A percentile compares a stretch with the other conserved stretches of the same genome.
Evolutionary conservation across 805 yeast genomes (phyloP).

Genomic region (Sugiyamaella floridensis): DNA sequence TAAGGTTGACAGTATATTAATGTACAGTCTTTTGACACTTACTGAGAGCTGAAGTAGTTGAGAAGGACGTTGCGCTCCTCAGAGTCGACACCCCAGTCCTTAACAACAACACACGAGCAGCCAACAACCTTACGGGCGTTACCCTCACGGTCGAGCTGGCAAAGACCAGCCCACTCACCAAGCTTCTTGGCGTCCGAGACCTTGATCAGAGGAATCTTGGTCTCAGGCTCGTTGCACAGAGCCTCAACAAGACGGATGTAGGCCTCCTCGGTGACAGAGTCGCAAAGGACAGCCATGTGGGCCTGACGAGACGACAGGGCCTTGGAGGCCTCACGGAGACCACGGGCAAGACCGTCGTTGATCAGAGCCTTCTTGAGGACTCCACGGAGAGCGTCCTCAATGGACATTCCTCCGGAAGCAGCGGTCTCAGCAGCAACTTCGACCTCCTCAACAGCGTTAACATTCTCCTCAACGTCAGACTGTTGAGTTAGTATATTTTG

Average conservation of each 20-base stretch:
- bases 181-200: conserved; percentile 98
- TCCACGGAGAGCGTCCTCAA: conserved; percentile 97
- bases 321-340: conserved; percentile 99
- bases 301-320: conserved; percentile 97
- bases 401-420: conserved; percentile 81
- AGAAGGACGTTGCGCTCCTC: conserved; percentile 93
- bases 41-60: conserved; percentile 91
- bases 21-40: conserved; percentile 26
- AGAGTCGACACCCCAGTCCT: conserved; percentile 99
- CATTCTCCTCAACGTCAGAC: conserved; percentile 89
- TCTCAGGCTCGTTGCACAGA: conserved; percentile 95
- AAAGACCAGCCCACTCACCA: conserved; percentile 99
- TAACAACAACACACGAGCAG: conserved; percentile 98
- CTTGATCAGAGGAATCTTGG: conserved; percentile 96
- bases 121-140: conserved; percentile 99
- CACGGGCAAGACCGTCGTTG: conserved; percentile 99
- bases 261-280: conserved; percentile 96
- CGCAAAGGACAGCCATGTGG: conserved; percentile 94
- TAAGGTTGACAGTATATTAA: too few relatives aligned
- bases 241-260: conserved; percentile 98
- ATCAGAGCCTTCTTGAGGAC: conserved; percentile 96
- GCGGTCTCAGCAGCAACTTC: conserved; percentile 76
- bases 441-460: conserved; percentile 72
- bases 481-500: background rate
- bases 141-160: conserved; percentile 99